Base-by-base conservation (phyloP, 2,329 filamentous ascomycete species). In the Aspergillus tubingensis region DNA sequence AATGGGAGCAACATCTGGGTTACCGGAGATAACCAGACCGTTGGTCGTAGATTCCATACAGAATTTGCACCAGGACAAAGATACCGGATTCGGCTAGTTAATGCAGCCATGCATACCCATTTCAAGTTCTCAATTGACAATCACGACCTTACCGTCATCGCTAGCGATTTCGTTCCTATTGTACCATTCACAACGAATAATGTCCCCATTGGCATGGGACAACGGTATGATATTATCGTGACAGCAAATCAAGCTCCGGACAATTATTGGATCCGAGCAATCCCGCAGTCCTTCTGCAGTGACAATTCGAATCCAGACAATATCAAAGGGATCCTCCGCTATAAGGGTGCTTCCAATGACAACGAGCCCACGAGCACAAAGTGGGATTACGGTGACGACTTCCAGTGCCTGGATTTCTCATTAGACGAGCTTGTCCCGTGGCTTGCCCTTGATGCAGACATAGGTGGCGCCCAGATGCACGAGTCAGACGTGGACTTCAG, bases 81-180 rank as follows among this genome's bases (percentile, higher is more conserved):
- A 2, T 73, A 75, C 49, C 62, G 68, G 10, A 59, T 75, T 11
- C 62, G 72, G 2, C 39, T 75, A 3, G 60, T 73, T 4, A 74
- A 74, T 54, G 62, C 65, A 3, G 70, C 69, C 0, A 61, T 64
- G 5, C 66, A 72, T 19, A 70, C 66, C 1, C 61, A 67, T 23
- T 74, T 67, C 55, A 68, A 67, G 51, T 86, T 88, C 68, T 75
- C 72, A 48, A 76, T 81, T 25, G 79, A 81, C 43, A 80, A 82
- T 54, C 86, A 89, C 70, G 80, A 69, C 0, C 70, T 89, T 65
- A 82, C 77, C 0, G 85, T 89, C 38, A 85, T 89, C 41, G 78
- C 81, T 0, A 76, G 73, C n/a, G 87, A 88, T 61, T 73, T 88
- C 3, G 83, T 88, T 0, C 84, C 86, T 2, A 79, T 89, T 23